These are phyloP conservation scores for Cyclotella kingstonii DNA, from an alignment of 108 stramenopile species.

Conservation along the genomic window DNA sequence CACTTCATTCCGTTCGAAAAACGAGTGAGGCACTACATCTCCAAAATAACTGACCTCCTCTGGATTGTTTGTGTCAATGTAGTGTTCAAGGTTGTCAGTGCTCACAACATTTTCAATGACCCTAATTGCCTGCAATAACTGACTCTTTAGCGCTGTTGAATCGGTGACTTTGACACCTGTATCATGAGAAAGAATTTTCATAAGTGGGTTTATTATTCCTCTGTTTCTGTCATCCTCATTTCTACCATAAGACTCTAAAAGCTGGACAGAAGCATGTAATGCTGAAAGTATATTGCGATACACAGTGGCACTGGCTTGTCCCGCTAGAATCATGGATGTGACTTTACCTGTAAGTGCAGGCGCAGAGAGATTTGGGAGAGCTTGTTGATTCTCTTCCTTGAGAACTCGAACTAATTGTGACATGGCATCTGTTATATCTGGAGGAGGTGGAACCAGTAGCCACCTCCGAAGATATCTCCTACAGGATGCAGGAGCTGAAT, in stretches of 20 bases:
- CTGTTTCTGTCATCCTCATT: constrained; percentile 15
- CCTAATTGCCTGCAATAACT: constrained; percentile 47
- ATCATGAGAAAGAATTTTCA: constrained; percentile 66
- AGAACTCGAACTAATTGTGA: constrained; percentile 47
- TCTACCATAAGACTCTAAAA: too few species aligned
- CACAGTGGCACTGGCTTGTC: constrained; percentile 75
- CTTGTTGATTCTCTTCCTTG: constrained; percentile 30
- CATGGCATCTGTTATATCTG: constrained; percentile 68
- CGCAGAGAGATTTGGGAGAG: constrained; percentile 40
- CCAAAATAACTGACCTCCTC: constrained; percentile 41
- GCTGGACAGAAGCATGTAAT: constrained; percentile 52
- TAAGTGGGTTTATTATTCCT: constrained; percentile 33
- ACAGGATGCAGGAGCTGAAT: constrained; percentile 60
- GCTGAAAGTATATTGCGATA: constrained; percentile 67
- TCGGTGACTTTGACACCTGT: constrained; percentile 51
- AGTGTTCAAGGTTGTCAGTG: constrained; percentile 39
- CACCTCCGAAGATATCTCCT: constrained; percentile 67
- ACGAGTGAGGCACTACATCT: constrained; percentile 51
- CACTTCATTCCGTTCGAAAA: constrained; percentile 75
- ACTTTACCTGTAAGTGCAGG: constrained; percentile 69
- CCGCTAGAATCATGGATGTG: constrained; percentile 69
- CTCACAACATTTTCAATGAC: constrained; percentile 62
- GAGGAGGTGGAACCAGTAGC: constrained; percentile 76
- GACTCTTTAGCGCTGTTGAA: constrained; percentile 32
- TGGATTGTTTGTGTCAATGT: background rate